Evolutionary conservation across 1,284 basidiomycete genomes (phyloP), one percentile per base, ranked within the genome.

Genomic region (Volvariella volvacea): DNA sequence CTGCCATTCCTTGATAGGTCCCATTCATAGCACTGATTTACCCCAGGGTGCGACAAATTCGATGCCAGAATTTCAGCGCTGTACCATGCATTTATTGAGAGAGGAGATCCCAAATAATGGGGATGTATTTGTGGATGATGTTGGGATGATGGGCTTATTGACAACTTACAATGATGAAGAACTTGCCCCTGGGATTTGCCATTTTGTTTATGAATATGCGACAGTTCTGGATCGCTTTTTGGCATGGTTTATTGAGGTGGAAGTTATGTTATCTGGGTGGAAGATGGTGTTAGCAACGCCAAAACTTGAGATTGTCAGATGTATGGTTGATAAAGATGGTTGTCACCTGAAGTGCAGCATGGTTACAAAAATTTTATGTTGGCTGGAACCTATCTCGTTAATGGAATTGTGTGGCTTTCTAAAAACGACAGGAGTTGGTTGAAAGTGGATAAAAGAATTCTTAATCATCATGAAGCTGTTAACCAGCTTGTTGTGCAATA

Each of bases 351-450:
- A 51, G 0, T 55, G 56, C n/a, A 50, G 50, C 0, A 36, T 63
- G 0, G 53, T 59, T 0, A 41, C 53, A 31, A 62, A 64, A 31
- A 49, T 68, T 1, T n/a, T 55, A 0, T 52, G 61, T 3, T 69
- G 67, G 66, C 55, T 51, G 0, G 3, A 42, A 1, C 57, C 55
- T 10, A 34, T 28, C 1, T 53, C 41, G 15, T 47, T 63, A 1
- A 44, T 57, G 0, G 58, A 68, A 39, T 56, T 70, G 1, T 51
- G 60, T 0, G 53, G 53, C 2, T 70, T 70, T 33, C 49, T 70
- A 1, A 64, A 65, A 0, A 47, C 55, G 0, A 54, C 55, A 0
- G 63, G 65, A 0, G 55, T 58, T 2, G 53, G 53, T 0, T 15
- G 62, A 0, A 48, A 47, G 15, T 69, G 61, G 59, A 65, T 69